These are phyloP conservation scores for Tuber indicum DNA, from an alignment of 495 filamentous ascomycete species.

Conservation along the genomic window DNA sequence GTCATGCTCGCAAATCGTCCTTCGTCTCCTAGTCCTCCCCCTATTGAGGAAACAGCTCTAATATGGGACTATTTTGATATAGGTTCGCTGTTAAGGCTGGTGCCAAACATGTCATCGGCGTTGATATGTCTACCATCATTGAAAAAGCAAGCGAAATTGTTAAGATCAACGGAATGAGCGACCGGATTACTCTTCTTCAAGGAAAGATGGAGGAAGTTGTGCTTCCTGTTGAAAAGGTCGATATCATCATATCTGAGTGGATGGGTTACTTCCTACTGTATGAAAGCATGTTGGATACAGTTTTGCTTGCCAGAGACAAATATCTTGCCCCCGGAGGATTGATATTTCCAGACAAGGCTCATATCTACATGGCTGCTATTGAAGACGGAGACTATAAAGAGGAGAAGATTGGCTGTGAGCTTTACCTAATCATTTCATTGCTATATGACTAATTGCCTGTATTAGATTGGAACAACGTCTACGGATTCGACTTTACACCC, in stretches of 20 bases:
- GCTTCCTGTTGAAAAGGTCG: conserved; percentile 82
- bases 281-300: conserved; percentile 96
- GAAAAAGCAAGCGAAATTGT: conserved; percentile 90
- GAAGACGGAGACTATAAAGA: conserved; percentile 79
- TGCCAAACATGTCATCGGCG: conserved; percentile 88
- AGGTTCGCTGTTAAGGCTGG: conserved; percentile 97
- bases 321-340: conserved; percentile 80
- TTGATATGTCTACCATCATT: conserved; percentile 96
- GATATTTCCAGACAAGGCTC: conserved; percentile 86
- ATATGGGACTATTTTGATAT: conserved; percentile 24
- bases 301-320: conserved; percentile 84
- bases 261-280: conserved; percentile 99
- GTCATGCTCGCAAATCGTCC: background rate
- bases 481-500: conserved; percentile 92
- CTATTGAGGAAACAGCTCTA: background rate
- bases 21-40: conserved; percentile 1
- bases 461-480: conserved; percentile 93
- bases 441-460: conserved; percentile 20
- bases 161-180: conserved; percentile 70
- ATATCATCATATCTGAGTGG: conserved; percentile 99
- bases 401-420: conserved; percentile 65
- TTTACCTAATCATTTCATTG: conserved; percentile 5
- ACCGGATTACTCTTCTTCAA: conserved; percentile 82
- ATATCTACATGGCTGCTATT: conserved; percentile 76
- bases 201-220: conserved; percentile 94